These are phyloP conservation scores for Sungouiella thailandica DNA, from an alignment of 805 yeast species.

Conservation along the genomic window DNA sequence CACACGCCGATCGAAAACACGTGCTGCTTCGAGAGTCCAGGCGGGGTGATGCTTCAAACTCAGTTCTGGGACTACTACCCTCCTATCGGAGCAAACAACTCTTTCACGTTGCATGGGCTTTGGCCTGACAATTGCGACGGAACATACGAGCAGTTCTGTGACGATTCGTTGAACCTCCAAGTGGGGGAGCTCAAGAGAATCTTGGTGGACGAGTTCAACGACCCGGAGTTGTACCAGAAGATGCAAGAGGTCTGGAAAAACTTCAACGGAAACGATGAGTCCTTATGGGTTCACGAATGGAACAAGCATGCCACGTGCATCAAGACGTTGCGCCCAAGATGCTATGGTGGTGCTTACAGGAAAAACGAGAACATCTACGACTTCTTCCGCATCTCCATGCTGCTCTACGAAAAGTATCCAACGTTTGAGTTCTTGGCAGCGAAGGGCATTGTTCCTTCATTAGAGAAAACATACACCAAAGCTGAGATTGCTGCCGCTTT, in stretches of 20 bases:
- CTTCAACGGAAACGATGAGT: constrained; percentile 28
- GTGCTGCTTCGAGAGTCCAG: constrained; percentile 39
- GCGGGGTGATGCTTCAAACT: constrained; percentile 37
- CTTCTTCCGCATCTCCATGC: constrained; percentile 26
- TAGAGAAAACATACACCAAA: constrained; percentile 27
- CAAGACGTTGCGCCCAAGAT: constrained; percentile 31
- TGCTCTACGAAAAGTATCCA: constrained; percentile 28
- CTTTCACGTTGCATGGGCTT: constrained; percentile 41
- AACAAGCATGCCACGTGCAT: constrained; percentile 43
- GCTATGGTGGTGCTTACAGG: constrained; percentile 23
- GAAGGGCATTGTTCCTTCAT: constrained; percentile 34
- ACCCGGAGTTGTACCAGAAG: constrained; percentile 21
- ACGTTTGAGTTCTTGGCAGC: constrained; percentile 31
- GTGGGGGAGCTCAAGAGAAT: constrained; percentile 21
- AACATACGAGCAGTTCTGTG: constrained; percentile 33
- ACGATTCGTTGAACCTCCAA: constrained; percentile 23
- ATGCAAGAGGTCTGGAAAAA: constrained; percentile 15
- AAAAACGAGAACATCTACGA: constrained; percentile 24
- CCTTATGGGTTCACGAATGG: constrained; percentile 39
- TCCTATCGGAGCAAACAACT: constrained; percentile 27
- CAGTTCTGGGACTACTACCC: constrained; percentile 40
- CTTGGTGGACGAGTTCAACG: constrained; percentile 22
- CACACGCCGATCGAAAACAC: constrained; percentile 44
- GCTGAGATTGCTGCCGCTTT: constrained; percentile 30
- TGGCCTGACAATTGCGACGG: constrained; percentile 44